Conservation (phyloP, 257 asterid genomes). For the Salvia rosmarinus region DNA sequence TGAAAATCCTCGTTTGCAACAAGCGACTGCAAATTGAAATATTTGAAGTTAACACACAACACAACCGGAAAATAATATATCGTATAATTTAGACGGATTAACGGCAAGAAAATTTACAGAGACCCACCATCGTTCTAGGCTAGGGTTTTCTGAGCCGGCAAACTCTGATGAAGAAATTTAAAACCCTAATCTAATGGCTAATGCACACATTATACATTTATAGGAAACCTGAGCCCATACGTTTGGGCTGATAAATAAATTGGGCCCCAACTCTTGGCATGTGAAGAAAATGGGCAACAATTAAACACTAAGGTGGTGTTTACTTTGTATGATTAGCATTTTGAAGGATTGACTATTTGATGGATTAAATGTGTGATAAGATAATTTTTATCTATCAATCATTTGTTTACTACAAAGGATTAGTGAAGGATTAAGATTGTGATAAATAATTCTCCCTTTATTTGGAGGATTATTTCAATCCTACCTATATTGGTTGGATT, state of each 20-base stretch:
- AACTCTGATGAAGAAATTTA: not conserved
- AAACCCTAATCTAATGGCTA: not conserved
- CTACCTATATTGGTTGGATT: no score
- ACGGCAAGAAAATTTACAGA: not conserved
- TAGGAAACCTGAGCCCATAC: not conserved
- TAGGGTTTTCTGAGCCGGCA: conserved; percentile 15
- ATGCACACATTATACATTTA: not conserved
- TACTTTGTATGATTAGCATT: no score
- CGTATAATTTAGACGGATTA: not conserved
- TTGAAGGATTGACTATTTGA: no score
- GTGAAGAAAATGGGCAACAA: no score
- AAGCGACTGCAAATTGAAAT: conserved; percentile 50
- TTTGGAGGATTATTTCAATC: no score
- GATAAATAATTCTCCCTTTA: no score
- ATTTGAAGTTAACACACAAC: not conserved
- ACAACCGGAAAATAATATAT: no score
- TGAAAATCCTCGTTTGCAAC: conserved; percentile 84
- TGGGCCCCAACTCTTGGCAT: not conserved
- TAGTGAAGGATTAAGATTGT: no score
- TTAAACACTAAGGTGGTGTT: not conserved
- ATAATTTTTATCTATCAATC: no score
- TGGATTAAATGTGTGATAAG: no score
- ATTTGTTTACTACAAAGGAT: no score
- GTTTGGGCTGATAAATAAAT: not conserved
- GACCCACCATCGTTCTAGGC: conserved; percentile 13